A percentile compares a stretch with the other conserved stretches of the same genome.
These are phyloP conservation scores for Kodamaea jinghongensis DNA, from an alignment of 805 yeast species.

Conservation along the genomic window DNA sequence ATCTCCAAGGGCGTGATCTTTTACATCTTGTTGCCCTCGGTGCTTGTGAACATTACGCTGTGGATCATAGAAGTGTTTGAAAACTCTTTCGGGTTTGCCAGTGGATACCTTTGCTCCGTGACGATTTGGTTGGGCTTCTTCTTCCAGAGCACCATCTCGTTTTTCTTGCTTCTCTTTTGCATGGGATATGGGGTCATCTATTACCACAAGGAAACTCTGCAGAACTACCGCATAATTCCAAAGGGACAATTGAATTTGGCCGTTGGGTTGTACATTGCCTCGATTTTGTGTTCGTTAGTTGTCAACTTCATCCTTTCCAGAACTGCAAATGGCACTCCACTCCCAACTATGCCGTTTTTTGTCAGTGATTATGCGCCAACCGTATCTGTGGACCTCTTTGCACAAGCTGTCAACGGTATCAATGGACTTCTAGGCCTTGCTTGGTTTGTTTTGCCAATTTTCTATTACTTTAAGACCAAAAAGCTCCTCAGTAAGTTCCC, in stretches of 20 bases:
- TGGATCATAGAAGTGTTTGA: constrained; percentile 5
- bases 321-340: too few species aligned
- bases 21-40: constrained; percentile 22
- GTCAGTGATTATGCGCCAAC: too few species aligned
- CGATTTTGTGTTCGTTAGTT: too few species aligned
- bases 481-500: constrained; percentile 27
- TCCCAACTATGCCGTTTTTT: constrained; percentile 1
- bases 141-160: constrained; percentile 11
- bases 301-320: too few species aligned
- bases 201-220: constrained; percentile 21
- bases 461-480: constrained; percentile 26
- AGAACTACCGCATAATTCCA: constrained; percentile 25
- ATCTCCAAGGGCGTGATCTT: constrained; percentile 28
- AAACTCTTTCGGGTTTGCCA: constrained; percentile 14
- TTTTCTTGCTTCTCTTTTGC: constrained; percentile 23
- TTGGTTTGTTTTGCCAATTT: constrained; percentile 17
- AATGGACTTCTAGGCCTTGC: neutral
- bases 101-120: neutral
- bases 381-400: too few species aligned
- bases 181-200: constrained; percentile 38
- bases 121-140: constrained; percentile 6
- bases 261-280: too few species aligned
- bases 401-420: neutral
- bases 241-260: neutral
- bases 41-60: constrained; percentile 3